These are phyloP conservation scores for Alternaria panax DNA, from an alignment of 2,329 filamentous ascomycete genomes.

Conservation along the genomic window DNA sequence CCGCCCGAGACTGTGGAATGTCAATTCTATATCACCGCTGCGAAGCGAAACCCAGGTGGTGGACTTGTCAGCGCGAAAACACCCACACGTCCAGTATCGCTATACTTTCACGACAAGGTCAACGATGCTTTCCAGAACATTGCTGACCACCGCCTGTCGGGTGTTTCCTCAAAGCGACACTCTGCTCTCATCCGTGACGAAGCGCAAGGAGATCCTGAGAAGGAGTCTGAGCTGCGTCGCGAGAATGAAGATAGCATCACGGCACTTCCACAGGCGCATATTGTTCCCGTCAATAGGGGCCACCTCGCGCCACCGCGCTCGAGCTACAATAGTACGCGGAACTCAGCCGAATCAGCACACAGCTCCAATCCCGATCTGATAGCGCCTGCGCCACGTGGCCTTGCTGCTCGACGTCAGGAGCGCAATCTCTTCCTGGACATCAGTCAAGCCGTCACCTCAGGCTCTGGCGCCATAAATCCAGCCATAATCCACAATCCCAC, in stretches of 20 bases:
- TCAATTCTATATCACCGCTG: slow-evolving; percentile 91
- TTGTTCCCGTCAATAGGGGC: slow-evolving; percentile 35
- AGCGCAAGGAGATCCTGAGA: slow-evolving; percentile 78
- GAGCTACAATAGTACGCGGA: slow-evolving; percentile 27
- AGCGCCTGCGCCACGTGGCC: slow-evolving; percentile 31
- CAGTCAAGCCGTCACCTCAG: slow-evolving; percentile 44
- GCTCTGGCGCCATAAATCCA: slow-evolving; percentile 51
- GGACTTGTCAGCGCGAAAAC: slow-evolving; percentile 59
- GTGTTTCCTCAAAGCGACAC: slow-evolving; percentile 65
- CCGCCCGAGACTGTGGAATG: slow-evolving; percentile 89
- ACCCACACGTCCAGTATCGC: slow-evolving; percentile 69
- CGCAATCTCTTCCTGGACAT: slow-evolving; percentile 55
- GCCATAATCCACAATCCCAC: slow-evolving; percentile 47
- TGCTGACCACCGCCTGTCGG: slow-evolving; percentile 70
- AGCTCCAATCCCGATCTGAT: slow-evolving; percentile 40
- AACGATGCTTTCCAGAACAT: slow-evolving; percentile 88
- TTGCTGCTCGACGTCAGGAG: slow-evolving; percentile 53
- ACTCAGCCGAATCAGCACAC: slow-evolving; percentile 27
- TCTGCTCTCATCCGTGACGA: slow-evolving; percentile 83
- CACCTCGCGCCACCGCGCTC: slow-evolving; percentile 54
- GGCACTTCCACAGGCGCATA: slow-evolving; percentile 71
- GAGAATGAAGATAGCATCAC: slow-evolving; percentile 88
- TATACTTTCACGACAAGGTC: slow-evolving; percentile 82
- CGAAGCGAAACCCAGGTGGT: slow-evolving; percentile 65
- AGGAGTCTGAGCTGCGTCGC: slow-evolving; percentile 77